Conservation (phyloP, 768 basidiomycete species). For the Phanerochaete sordida region DNA sequence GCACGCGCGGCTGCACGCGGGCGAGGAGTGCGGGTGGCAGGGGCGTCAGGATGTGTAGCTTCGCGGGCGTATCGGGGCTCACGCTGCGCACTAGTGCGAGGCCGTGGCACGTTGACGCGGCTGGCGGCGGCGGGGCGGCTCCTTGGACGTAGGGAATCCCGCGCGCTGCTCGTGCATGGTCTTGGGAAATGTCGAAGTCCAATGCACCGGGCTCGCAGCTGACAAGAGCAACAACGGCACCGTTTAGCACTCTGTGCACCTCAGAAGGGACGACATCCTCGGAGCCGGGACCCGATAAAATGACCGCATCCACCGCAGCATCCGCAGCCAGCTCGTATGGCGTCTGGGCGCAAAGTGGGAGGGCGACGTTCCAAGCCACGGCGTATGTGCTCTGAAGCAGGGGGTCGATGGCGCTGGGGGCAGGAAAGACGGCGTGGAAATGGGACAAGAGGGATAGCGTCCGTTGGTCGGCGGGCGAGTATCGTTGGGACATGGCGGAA, state of each 20-base stretch:
- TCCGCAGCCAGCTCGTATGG: slow-evolving; percentile 72
- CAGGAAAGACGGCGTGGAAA: slow-evolving; percentile 53
- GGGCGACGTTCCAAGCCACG: slow-evolving; percentile 57
- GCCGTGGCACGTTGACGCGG: slow-evolving; percentile 64
- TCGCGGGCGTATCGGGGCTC: slow-evolving; percentile 47
- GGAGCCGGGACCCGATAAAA: slow-evolving; percentile 67
- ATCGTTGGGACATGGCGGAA: slow-evolving; percentile 39
- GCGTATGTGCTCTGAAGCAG: slow-evolving; percentile 30
- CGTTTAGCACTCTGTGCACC: slow-evolving; percentile 69
- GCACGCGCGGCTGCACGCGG: slow-evolving; percentile 30
- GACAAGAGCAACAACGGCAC: slow-evolving; percentile 76
- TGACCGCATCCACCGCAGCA: slow-evolving; percentile 55
- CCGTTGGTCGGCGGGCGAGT: slow-evolving; percentile 67
- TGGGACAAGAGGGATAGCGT: slow-evolving; percentile 71
- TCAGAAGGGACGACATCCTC: slow-evolving; percentile 80
- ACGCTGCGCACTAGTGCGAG: slow-evolving; percentile 70
- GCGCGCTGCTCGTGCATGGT: background rate
- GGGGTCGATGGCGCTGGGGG: slow-evolving; percentile 20
- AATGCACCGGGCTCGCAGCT: slow-evolving; percentile 42
- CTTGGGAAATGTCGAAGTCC: slow-evolving; percentile 21
- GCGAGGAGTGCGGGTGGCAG: slow-evolving; percentile 48
- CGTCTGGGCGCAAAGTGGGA: slow-evolving; percentile 61
- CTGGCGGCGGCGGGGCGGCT: slow-evolving; percentile 50
- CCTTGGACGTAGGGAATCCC: slow-evolving; percentile 59
- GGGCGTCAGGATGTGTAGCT: slow-evolving; percentile 81